phyloP scores from a whole-genome alignment of 2,329 filamentous ascomycete species.

The Fusarium verrucosum region DNA sequence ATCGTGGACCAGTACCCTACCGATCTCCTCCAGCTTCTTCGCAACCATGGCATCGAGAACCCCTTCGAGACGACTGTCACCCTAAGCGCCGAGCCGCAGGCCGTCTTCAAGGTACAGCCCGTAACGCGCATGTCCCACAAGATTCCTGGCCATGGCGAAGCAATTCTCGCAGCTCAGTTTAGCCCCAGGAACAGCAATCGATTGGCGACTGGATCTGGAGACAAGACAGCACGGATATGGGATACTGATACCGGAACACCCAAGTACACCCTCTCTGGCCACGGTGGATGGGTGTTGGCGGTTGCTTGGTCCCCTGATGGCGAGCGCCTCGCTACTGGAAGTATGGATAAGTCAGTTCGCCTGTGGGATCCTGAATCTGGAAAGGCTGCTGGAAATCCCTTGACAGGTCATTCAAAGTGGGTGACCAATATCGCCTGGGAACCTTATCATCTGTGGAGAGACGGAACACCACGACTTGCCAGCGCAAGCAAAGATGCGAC shows the following conservation, averaged over 20 bases:
- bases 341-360: conserved; percentile 91
- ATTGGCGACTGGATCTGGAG: conserved; percentile 88
- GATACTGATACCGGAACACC: conserved; percentile 94
- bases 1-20: conserved; percentile 66
- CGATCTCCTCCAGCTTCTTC: conserved; percentile 64
- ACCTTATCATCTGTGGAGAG: conserved; percentile 84
- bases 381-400: conserved; percentile 70
- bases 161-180: conserved; percentile 87
- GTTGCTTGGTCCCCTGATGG: conserved; percentile 90
- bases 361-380: conserved; percentile 90
- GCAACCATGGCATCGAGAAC: conserved; percentile 65
- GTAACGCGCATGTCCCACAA: conserved; percentile 89
- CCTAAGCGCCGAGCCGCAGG: conserved; percentile 78
- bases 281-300: conserved; percentile 86
- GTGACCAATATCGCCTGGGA: conserved; percentile 91
- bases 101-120: conserved; percentile 91
- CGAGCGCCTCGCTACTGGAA: conserved; percentile 82
- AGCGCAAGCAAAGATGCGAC: conserved; percentile 92
- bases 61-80: conserved; percentile 65
- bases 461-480: conserved; percentile 80
- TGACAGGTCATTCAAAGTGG: conserved; percentile 91
- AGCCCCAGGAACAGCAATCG: conserved; percentile 79
- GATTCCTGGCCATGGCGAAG: conserved; percentile 90
- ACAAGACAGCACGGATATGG: conserved; percentile 92
- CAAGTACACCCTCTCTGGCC: conserved; percentile 83